Conservation (phyloP, 163 green algal genomes). For the Scenedesmus sp. region DNA sequence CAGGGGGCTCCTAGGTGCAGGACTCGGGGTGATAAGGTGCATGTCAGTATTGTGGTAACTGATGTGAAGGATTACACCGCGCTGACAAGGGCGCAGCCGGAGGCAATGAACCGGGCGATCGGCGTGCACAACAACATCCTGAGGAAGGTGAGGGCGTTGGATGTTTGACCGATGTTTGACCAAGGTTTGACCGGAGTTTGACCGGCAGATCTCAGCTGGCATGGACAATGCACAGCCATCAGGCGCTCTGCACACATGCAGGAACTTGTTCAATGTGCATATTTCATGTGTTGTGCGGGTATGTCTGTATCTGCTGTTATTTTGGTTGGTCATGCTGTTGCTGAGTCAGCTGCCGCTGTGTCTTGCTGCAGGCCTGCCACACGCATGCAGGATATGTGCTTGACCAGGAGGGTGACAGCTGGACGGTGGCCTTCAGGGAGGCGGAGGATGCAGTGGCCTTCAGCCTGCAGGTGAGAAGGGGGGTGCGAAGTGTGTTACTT, state of each 20-base stretch:
- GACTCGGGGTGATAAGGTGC: slow-evolving; percentile 23
- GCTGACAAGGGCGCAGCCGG: slow-evolving; percentile 27
- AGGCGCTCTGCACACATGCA: no score
- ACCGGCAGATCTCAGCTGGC: no score
- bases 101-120: slow-evolving; percentile 44
- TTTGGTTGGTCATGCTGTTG: neutral
- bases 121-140: slow-evolving; percentile 52
- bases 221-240: no score
- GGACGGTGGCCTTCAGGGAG: slow-evolving; percentile 61
- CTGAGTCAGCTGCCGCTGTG: slow-evolving; percentile 53
- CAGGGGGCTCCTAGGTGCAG: slow-evolving; percentile 26
- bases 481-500: no score
- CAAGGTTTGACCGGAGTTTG: no score
- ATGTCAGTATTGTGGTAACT: slow-evolving; percentile 43
- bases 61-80: slow-evolving; percentile 47
- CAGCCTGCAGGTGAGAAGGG: slow-evolving; percentile 58
- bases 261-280: no score
- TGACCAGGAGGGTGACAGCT: slow-evolving; percentile 69
- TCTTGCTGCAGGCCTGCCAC: slow-evolving; percentile 49
- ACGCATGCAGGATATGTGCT: slow-evolving; percentile 63
- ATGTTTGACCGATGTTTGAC: neutral
- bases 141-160: slow-evolving; percentile 11
- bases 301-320: no score
- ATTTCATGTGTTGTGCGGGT: no score
- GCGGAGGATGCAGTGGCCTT: slow-evolving; percentile 68